These are phyloP conservation scores for Vanrija humicola DNA, from an alignment of 1,284 basidiomycete species.

Conservation along the genomic window DNA sequence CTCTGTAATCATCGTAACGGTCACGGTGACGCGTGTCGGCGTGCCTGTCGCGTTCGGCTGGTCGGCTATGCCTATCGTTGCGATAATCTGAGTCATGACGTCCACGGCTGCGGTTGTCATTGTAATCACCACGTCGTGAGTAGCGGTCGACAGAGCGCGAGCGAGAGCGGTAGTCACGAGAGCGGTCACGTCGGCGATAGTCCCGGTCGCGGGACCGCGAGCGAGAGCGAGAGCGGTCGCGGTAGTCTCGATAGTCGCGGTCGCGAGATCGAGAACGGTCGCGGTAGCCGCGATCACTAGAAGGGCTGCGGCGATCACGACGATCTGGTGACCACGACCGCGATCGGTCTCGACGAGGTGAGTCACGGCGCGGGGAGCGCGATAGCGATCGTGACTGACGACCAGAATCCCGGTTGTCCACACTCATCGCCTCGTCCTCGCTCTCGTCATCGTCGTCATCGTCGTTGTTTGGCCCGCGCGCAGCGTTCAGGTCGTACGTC, in stretches of 20 bases:
- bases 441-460: constrained; percentile 26
- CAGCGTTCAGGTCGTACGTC: constrained; percentile 67
- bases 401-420: not conserved
- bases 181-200: not conserved
- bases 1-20: constrained; percentile 4
- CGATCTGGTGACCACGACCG: constrained; percentile 8
- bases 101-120: not conserved
- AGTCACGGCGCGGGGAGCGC: constrained; percentile 1
- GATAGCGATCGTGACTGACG: constrained; percentile 2
- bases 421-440: constrained; percentile 5
- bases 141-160: not conserved
- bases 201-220: constrained; percentile 1
- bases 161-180: too few relatives aligned
- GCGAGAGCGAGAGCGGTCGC: constrained; percentile 4
- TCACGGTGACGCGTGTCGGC: not conserved
- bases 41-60: not conserved
- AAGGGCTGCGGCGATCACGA: not conserved
- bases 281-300: not conserved
- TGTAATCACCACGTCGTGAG: not conserved
- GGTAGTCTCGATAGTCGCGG: not conserved
- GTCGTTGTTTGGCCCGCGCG: constrained; percentile 24
- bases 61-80: not conserved
- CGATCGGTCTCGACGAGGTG: constrained; percentile 1
- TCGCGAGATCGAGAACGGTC: constrained; percentile 2
- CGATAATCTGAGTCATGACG: constrained; percentile 1